Percentiles rank a stretch among this genome's conserved stretches.
These are phyloP conservation scores for Phyllostachys edulis DNA, from an alignment of 176 grass and related monocot genomes.

Conservation along the genomic window DNA sequence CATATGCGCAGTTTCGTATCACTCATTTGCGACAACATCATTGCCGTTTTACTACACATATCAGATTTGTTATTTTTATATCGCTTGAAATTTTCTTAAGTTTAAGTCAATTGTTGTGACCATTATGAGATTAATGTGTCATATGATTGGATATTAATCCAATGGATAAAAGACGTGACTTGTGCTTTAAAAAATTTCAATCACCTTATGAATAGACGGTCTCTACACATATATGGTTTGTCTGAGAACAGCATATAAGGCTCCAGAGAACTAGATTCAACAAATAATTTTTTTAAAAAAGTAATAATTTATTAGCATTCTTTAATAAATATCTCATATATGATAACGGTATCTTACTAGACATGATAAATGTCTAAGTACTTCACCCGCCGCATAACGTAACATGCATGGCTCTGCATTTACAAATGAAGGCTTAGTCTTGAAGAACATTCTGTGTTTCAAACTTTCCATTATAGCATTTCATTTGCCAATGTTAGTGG, in stretches of 20 bases:
- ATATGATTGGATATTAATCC: too few relatives aligned
- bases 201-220: too few relatives aligned
- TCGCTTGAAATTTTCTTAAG: too few relatives aligned
- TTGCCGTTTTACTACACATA: not conserved
- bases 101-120: too few relatives aligned
- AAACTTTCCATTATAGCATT: not conserved
- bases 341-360: not conserved
- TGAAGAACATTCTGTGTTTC: not conserved
- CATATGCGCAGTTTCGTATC: not conserved
- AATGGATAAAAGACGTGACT: too few relatives aligned
- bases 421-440: not conserved
- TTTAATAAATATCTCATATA: not conserved
- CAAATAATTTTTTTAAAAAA: not conserved
- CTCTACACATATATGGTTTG: not conserved
- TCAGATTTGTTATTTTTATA: too few relatives aligned
- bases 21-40: conserved; percentile 15
- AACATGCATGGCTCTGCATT: not conserved
- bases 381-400: not conserved
- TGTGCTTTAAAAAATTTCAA: too few relatives aligned
- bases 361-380: not conserved
- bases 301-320: not conserved
- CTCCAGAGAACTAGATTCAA: not conserved
- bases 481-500: not conserved
- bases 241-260: not conserved
- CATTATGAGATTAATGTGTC: too few relatives aligned